Evolutionary conservation across 495 filamentous ascomycete genomes (phyloP).

Genomic region (Xylaria acuta): DNA sequence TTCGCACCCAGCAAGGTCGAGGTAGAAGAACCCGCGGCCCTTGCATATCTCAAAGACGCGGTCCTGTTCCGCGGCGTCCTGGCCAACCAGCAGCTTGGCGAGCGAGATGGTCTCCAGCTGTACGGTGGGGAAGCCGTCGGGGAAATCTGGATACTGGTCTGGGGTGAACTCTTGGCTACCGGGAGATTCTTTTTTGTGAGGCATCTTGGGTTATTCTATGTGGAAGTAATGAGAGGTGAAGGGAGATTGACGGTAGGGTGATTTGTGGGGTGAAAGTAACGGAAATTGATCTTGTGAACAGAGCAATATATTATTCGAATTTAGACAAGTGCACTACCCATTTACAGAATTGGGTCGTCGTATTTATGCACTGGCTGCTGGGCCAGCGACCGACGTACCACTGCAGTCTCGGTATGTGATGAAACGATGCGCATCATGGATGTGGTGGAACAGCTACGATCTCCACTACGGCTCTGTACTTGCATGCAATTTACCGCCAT

Average conservation of each 20-base stretch:
- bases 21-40: slow-evolving; percentile 69
- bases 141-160: slow-evolving; percentile 57
- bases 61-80: slow-evolving; percentile 46
- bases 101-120: slow-evolving; percentile 62
- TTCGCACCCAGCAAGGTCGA: slow-evolving; percentile 55
- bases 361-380: neutral
- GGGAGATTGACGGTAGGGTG: neutral
- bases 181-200: slow-evolving; percentile 14
- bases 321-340: neutral
- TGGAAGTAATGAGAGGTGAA: neutral
- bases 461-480: too few species aligned
- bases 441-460: neutral
- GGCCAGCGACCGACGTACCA: neutral
- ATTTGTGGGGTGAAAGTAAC: neutral
- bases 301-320: neutral
- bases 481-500: slow-evolving; percentile 16
- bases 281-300: neutral
- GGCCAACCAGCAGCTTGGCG: slow-evolving; percentile 48
- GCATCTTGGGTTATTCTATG: neutral
- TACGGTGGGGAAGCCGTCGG: slow-evolving; percentile 56
- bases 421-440: neutral
- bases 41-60: slow-evolving; percentile 56
- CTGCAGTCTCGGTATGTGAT: neutral
- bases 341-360: neutral
- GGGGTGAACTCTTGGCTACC: slow-evolving; percentile 34